Evolutionary conservation across 768 basidiomycete species (phyloP), one percentile per base, ranked within the genome.

Genomic region (Boletus barrowsii): DNA sequence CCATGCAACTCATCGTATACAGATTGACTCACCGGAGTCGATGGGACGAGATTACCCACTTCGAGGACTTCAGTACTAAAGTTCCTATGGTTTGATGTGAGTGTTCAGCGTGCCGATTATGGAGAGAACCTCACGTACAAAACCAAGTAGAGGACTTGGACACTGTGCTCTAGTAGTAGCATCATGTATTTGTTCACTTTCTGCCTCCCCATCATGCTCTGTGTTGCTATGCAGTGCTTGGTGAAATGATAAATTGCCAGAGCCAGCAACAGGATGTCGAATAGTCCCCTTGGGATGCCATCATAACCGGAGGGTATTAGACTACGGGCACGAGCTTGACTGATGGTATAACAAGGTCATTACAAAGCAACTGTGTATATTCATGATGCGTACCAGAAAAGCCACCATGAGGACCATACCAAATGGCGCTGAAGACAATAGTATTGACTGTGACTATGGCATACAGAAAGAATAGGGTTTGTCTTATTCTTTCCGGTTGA

Each of bases 61-160:
- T 3, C 10, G 11, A 33, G 33, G 11, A 6, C 33, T 33, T 33
- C 33, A 11, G 11, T 11, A 33, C 0, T 14, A 1, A 33, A 33
- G 33, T 33, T 33, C 33, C 33, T 33, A 33, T 11, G 5, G 10
- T 4, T 13, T 0, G 33, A 33, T 5, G 13, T 33, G 33, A 33
- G 33, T 11, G 33, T 33, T 33, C 13, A 14, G 11, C 13, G 10
- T 0, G 33, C 13, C 13, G 10, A 33, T 33, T 11, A 14, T 13
- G 33, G 33, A 14, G 11, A 33, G 33, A 33, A 10, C 13, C 13
- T 33, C 13, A 11, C 33, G 17, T 32, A 61, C 60, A 61, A 37
- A 33, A 57, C 8, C 20, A 61, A 61, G 20, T 53, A 61, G 33
- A 61, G 17, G 5, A 43, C 24, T n/a, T n/a, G n/a, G n/a, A n/a